Base-by-base conservation (phyloP, 2,329 filamentous ascomycete genomes). In the Ophiosphaerella herpotricha region DNA sequence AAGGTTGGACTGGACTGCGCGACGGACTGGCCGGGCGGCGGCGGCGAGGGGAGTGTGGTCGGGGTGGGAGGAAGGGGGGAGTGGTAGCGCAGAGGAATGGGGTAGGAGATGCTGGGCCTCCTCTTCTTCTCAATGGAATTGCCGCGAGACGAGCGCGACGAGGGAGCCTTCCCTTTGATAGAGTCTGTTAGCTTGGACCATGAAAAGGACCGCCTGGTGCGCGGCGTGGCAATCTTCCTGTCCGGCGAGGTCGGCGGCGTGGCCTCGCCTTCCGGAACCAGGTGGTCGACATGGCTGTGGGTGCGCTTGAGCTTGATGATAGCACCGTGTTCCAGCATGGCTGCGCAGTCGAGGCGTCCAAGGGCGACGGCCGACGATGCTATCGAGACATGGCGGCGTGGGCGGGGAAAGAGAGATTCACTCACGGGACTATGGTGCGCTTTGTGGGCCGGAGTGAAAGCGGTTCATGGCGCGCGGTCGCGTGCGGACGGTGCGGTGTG, bases 141-240 rank as follows among this genome's bases (percentile, higher is more conserved):
- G 35, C 46, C 58, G 8, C 51, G 50, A 21, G 58, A 61, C 39
- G 51, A 52, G 29, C 50, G 52, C 11, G 54, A 49, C 18, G 51
- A 54, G 29, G 52, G 43, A 40, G 49, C 55, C 48, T 57, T 64
- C 24, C 52, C 54, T 58, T 60, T 66, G 48, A 66, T 46, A 4
- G 55, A 58, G 7, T 58, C 51, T 40, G 68, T 70, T 39, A 71
- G 58, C 54, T 64, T 70, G 4, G 55, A 52, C 13, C 65, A 58
- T 0, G 65, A 70, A 40, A 70, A 66, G 11, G 58, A 55, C 11
- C 68, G 60, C 41, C 52, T 54, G 3, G 45, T 35, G 11, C 54
- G 52, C 4, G 48, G 49, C 33, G 42, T 43, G 12, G 47, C 45
- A 13, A 47, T 51, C 48, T 46, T 50, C 26, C 26, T 47, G 34